Percentiles rank a stretch among this genome's conserved stretches.
phyloP scores from a whole-genome alignment of 305 asterid genomes.

The Fraxinus greggii region DNA sequence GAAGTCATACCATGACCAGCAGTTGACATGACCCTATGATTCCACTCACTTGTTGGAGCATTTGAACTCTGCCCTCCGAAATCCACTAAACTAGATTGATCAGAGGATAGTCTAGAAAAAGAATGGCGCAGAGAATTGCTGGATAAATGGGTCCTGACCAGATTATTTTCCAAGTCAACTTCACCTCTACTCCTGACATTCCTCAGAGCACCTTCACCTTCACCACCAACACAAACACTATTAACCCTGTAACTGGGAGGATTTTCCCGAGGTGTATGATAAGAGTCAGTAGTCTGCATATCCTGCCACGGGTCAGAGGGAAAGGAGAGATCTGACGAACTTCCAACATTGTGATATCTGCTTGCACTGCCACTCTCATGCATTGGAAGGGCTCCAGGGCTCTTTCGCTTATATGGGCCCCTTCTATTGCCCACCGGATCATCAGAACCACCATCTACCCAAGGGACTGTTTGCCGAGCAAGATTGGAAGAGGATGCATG shows the following conservation, averaged over 20 bases:
- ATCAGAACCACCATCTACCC: constrained; percentile 45
- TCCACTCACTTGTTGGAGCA: constrained; percentile 50
- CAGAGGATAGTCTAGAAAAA: constrained; percentile 34
- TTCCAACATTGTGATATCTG: constrained; percentile 57
- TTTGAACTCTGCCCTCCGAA: constrained; percentile 48
- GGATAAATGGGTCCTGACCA: constrained; percentile 43
- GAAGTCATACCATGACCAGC: constrained; percentile 46
- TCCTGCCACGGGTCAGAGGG: constrained; percentile 61
- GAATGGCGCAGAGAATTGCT: constrained; percentile 39
- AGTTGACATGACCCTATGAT: constrained; percentile 38
- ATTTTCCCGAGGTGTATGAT: constrained; percentile 49
- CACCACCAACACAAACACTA: constrained; percentile 51
- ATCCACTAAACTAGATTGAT: constrained; percentile 41
- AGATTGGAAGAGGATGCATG: constrained; percentile 46
- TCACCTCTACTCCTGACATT: constrained; percentile 67
- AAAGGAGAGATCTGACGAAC: constrained; percentile 56
- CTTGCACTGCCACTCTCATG: constrained; percentile 43
- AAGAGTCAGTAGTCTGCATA: constrained; percentile 53
- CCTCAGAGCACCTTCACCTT: constrained; percentile 55
- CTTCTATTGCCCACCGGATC: constrained; percentile 49
- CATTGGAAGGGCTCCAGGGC: constrained; percentile 50
- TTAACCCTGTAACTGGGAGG: constrained; percentile 47
- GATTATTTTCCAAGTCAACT: constrained; percentile 43
- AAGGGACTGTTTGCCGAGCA: constrained; percentile 42
- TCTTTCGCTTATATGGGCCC: constrained; percentile 65